Conservation (phyloP, 768 basidiomycete species). For the Cubamyces lactineus region DNA sequence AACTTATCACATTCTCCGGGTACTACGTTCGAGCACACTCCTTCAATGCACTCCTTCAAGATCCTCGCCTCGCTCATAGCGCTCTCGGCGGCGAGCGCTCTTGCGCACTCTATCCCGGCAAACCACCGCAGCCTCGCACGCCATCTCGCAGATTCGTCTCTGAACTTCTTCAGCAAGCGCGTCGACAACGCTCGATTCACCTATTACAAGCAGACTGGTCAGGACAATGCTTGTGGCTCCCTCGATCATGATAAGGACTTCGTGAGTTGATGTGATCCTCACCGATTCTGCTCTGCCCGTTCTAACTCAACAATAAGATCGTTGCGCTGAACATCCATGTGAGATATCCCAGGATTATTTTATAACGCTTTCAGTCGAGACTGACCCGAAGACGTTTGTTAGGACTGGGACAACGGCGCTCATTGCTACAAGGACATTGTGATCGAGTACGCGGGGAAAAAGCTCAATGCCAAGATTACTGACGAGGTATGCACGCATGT, state of each 20-base stretch:
- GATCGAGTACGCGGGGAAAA: constrained; percentile 61
- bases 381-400: neutral
- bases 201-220: constrained; percentile 7
- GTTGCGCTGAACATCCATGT: constrained; percentile 47
- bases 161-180: neutral
- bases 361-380: neutral
- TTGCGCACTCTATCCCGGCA: too few species aligned
- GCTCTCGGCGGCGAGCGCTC: too few species aligned
- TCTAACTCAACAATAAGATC: constrained; percentile 41
- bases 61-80: too few species aligned
- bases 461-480: constrained; percentile 56
- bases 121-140: too few species aligned
- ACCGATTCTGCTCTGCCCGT: neutral
- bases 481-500: constrained; percentile 50
- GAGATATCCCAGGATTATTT: neutral
- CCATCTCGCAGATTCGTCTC: too few species aligned
- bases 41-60: too few species aligned
- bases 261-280: constrained; percentile 3
- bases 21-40: too few species aligned
- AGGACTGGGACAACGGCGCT: constrained; percentile 58
- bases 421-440: constrained; percentile 64
- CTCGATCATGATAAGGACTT: constrained; percentile 12
- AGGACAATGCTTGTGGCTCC: constrained; percentile 19
- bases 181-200: constrained; percentile 19
- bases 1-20: too few species aligned